Conservation (phyloP, 495 filamentous ascomycete genomes). For the Neurospora sp. region DNA sequence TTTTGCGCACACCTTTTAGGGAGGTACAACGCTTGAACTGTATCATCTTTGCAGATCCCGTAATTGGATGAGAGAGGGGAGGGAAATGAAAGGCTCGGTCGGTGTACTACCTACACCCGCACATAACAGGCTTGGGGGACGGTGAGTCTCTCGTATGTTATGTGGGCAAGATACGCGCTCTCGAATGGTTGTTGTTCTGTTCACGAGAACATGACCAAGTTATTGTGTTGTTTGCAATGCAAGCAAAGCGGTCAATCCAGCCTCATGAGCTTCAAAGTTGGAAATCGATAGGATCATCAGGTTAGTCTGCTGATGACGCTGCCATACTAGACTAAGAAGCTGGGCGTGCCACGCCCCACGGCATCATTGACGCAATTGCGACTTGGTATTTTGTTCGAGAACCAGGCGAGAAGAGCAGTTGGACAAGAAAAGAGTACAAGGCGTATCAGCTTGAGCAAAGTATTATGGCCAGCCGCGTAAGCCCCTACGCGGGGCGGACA, state of each 20-base stretch:
- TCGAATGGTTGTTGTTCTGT: background rate
- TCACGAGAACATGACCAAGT: background rate
- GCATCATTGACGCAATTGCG: background rate
- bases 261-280: background rate
- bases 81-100: background rate
- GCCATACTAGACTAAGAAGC: background rate
- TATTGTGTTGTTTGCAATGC: background rate
- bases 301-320: background rate
- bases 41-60: background rate
- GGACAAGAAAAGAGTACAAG: background rate
- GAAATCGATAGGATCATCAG: background rate
- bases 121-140: background rate
- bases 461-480: background rate
- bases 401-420: background rate
- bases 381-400: background rate
- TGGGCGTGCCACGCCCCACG: background rate
- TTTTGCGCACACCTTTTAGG: background rate
- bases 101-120: background rate
- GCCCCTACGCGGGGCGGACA: background rate
- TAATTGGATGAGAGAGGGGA: background rate
- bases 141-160: background rate
- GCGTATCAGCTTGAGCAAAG: background rate
- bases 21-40: background rate
- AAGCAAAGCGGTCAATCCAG: background rate
- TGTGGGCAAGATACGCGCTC: background rate